These are phyloP conservation scores for Rutidosis leptorrhynchoides DNA, from an alignment of 129 eudicot genomes.

Conservation along the genomic window DNA sequence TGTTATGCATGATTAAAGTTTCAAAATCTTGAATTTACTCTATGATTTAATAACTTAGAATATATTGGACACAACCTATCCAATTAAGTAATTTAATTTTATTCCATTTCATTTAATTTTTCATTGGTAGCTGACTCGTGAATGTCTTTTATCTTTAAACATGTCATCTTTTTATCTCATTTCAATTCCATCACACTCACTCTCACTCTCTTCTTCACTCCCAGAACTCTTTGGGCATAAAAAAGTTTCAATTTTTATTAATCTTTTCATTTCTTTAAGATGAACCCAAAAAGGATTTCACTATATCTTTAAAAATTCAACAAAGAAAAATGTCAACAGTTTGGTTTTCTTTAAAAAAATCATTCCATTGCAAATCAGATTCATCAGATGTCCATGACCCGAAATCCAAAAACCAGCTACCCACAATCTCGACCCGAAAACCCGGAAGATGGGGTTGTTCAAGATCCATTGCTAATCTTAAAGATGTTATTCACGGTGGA, in stretches of 20 bases:
- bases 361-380: constrained; percentile 81
- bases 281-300: constrained; percentile 15
- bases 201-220: neutral
- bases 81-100: neutral
- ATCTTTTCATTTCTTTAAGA: neutral
- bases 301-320: neutral
- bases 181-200: constrained; percentile 21
- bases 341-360: constrained; percentile 82
- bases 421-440: constrained; percentile 63
- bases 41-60: no score
- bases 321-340: constrained; percentile 51
- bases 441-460: constrained; percentile 77
- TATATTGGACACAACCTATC: neutral
- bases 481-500: constrained; percentile 81
- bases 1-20: no score
- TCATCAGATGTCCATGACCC: constrained; percentile 81
- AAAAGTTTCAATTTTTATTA: constrained; percentile 19
- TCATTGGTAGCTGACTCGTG: constrained; percentile 11
- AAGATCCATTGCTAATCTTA: constrained; percentile 82
- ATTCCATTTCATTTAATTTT: neutral
- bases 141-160: constrained; percentile 32
- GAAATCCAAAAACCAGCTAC: constrained; percentile 51
- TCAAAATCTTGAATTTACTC: no score
- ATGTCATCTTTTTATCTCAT: constrained; percentile 11
- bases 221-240: neutral